A percentile compares a stretch with the other conserved stretches of the same genome.
Evolutionary conservation across 1,139 yeast species (phyloP).

Genomic region (Saccharomycopsis hybrid): DNA sequence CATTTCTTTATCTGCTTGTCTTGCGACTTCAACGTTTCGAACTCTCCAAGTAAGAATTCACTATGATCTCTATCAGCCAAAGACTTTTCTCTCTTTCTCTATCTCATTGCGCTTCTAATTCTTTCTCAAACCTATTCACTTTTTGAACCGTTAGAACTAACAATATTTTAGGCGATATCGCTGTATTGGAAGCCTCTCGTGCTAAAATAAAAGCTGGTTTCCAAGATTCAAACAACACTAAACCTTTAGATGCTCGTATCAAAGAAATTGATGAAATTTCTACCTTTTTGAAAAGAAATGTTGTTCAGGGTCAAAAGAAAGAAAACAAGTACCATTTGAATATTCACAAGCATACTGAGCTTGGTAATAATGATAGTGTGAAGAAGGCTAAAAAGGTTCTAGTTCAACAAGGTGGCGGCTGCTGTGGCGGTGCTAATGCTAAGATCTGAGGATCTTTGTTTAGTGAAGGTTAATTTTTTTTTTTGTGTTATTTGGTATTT

Average conservation of each 20-base stretch:
- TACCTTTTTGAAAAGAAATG: constrained; percentile 56
- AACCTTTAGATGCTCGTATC: constrained; percentile 46
- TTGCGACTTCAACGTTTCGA: background rate
- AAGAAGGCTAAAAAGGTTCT: constrained; percentile 32
- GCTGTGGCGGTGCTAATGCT: constrained; percentile 39
- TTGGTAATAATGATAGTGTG: constrained; percentile 78
- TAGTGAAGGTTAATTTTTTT: too few species aligned
- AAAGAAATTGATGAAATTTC: constrained; percentile 64
- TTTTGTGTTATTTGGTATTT: too few species aligned
- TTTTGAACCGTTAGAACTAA: background rate
- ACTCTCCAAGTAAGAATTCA: background rate
- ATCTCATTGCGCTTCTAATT: too few species aligned
- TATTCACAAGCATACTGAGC: constrained; percentile 75
- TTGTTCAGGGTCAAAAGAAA: constrained; percentile 74
- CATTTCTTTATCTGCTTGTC: background rate
- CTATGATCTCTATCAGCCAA: background rate
- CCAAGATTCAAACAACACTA: constrained; percentile 36
- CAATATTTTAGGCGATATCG: constrained; percentile 28
- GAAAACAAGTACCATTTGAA: constrained; percentile 45
- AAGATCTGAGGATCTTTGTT: constrained; percentile 13
- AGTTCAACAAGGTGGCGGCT: constrained; percentile 35
- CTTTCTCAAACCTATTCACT: background rate
- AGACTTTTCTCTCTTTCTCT: background rate
- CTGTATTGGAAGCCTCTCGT: constrained; percentile 58
- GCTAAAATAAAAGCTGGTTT: constrained; percentile 57